Evolutionary conservation across 768 basidiomycete genomes (phyloP), one percentile per base, ranked within the genome.

Genomic region (Suillus plorans): DNA sequence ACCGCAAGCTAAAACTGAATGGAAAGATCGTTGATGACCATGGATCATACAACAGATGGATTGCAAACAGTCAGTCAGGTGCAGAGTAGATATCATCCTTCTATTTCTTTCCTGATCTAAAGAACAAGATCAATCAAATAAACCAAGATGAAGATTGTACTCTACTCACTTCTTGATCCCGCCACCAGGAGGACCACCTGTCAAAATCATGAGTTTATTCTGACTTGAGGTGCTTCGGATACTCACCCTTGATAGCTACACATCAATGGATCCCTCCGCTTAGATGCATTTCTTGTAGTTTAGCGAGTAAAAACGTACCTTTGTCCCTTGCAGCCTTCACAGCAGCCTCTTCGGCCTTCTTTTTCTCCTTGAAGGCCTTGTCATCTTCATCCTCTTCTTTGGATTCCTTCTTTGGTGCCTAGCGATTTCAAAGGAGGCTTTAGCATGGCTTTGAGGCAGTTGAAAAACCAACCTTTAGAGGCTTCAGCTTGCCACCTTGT

Each of bases 401-500:
- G 77, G 88, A 86, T 0, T 87, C 88, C 76, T 94, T 94, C 87
- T 94, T 95, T 49, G 93, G 83, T 61, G 91, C 88, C 92, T 95
- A 67, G 25, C 37, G 22, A 62, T 31, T 53, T 53, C 9, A n/a
- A 55, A 37, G 47, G 39, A n/a, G 22, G 31, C 22, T 10, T 31
- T 44, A 34, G 25, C 53, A 44, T 10, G 49, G 34, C 63, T 60
- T 22, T 50, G 47, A 36, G 55, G 18, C 53, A 37, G 41, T 66
- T 13, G 53, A 18, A 47, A 36, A n/a, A 60, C 47, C 39, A 66
- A 88, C 92, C 91, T 94, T 94, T 69, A 94, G 78, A 61, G 93
- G 93, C 84, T 95, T 95, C 61, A 89, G 72, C 79, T 95, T 94
- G 73, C 92, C 93, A 67, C 90, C 91, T 81, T 91, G 89, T 80